Evolutionary conservation across 2,329 filamentous ascomycete genomes (phyloP).

Genomic region (Penicillium frequentans): DNA sequence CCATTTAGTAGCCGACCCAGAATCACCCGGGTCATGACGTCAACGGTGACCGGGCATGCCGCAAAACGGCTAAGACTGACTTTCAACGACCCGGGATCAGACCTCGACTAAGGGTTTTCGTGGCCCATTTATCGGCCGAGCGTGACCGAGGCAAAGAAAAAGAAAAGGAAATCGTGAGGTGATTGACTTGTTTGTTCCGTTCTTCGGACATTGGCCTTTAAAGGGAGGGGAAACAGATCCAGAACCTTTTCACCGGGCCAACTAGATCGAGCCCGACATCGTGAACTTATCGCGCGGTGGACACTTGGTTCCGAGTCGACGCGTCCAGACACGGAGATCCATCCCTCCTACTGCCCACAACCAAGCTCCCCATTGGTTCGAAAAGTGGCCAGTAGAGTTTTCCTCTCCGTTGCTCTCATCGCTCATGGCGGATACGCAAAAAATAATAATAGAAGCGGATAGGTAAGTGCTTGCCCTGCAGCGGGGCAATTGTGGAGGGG

Average conservation of each 20-base stretch:
- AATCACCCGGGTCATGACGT: constrained; percentile 18
- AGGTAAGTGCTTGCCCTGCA: constrained; percentile 9
- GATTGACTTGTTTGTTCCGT: neutral
- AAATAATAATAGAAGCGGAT: constrained; percentile 19
- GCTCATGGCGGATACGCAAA: constrained; percentile 8
- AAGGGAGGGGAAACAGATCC: neutral
- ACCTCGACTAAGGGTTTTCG: constrained; percentile 9
- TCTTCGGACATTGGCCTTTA: neutral
- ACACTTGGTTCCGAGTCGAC: constrained; percentile 7
- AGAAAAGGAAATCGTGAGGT: neutral
- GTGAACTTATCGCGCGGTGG: constrained; percentile 9
- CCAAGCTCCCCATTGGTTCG: constrained; percentile 13
- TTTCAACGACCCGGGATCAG: constrained; percentile 16
- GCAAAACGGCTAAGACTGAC: constrained; percentile 9
- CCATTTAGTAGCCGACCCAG: neutral
- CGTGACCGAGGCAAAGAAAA: neutral
- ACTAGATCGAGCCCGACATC: constrained; percentile 1
- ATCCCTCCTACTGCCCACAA: constrained; percentile 13
- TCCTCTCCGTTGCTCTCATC: neutral
- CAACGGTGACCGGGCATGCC: constrained; percentile 10
- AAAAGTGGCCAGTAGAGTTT: neutral
- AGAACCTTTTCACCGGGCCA: neutral
- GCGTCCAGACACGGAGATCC: constrained; percentile 21
- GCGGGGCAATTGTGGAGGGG: constrained; percentile 11
- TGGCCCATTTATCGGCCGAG: neutral